phyloP scores from a whole-genome alignment of 305 asterid species.

The Fraxinus platypoda region DNA sequence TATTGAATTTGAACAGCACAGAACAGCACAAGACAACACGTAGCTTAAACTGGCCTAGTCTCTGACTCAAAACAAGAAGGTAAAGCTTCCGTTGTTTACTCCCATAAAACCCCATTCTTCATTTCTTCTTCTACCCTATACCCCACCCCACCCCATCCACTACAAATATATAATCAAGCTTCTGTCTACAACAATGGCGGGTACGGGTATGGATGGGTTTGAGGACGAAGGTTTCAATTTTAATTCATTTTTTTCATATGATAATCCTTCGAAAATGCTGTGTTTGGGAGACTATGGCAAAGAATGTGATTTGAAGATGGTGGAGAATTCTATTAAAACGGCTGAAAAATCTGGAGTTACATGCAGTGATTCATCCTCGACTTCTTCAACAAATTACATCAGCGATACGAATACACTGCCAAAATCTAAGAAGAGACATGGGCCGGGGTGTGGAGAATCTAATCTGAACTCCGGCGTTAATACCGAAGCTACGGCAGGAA shows the following conservation, averaged over 20 bases:
- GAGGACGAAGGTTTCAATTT: constrained; percentile 48
- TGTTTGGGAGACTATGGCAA: constrained; percentile 55
- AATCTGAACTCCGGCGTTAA: constrained; percentile 16
- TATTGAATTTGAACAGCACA: not conserved
- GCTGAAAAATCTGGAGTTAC: constrained; percentile 29
- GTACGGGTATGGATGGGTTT: constrained; percentile 28
- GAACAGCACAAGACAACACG: constrained; percentile 6
- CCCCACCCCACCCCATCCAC: not conserved
- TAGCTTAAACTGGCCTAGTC: constrained; percentile 8
- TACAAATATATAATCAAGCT: not conserved
- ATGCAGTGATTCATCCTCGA: constrained; percentile 39
- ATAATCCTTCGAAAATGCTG: constrained; percentile 49
- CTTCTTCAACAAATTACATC: not conserved
- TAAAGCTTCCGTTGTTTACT: constrained; percentile 45
- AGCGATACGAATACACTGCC: not conserved
- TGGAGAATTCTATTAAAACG: not conserved
- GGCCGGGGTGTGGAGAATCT: constrained; percentile 28
- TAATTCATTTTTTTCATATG: constrained; percentile 25
- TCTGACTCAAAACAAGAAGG: not conserved
- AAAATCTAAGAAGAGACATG: constrained; percentile 44
- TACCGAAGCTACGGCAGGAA: constrained; percentile 34
- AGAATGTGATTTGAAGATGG: not conserved
- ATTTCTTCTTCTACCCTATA: no score
- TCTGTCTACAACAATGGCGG: constrained; percentile 34
- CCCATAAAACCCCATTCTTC: constrained; percentile 17